Conservation (phyloP, 2,329 filamentous ascomycete species). For the Alternaria panax region DNA sequence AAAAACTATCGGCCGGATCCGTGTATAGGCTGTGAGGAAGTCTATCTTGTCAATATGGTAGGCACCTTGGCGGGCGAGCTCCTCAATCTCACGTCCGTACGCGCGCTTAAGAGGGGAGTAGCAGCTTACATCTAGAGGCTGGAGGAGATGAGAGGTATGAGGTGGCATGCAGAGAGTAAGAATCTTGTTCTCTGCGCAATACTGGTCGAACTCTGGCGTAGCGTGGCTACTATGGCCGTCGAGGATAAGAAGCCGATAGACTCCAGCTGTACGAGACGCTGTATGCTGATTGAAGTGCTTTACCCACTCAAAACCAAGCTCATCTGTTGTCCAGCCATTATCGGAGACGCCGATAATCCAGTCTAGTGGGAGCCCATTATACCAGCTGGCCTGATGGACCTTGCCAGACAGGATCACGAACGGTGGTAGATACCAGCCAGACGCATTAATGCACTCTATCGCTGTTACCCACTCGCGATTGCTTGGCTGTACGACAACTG, state of each 20-base stretch:
- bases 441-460: too few species aligned
- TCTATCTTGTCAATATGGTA: slow-evolving; percentile 2
- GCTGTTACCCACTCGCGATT: neutral
- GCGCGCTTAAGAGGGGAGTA: slow-evolving; percentile 41
- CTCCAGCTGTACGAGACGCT: slow-evolving; percentile 27
- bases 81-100: slow-evolving; percentile 1
- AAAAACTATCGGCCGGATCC: neutral
- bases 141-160: slow-evolving; percentile 45
- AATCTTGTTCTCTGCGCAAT: slow-evolving; percentile 49
- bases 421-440: too few species aligned
- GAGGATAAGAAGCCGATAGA: slow-evolving; percentile 49
- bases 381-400: neutral
- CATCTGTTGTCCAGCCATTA: slow-evolving; percentile 48
- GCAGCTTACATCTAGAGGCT: slow-evolving; percentile 51
- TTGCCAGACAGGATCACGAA: too few species aligned
- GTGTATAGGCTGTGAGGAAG: neutral
- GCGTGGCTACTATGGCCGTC: slow-evolving; percentile 48
- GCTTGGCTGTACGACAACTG: slow-evolving; percentile 15
- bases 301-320: slow-evolving; percentile 44
- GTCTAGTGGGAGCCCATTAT: neutral
- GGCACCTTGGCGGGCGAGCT: neutral
- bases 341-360: slow-evolving; percentile 21
- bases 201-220: slow-evolving; percentile 45
- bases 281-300: slow-evolving; percentile 45
- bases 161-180: slow-evolving; percentile 20